A percentile compares a stretch with the other conserved stretches of the same genome.
phyloP scores from a whole-genome alignment of 1,284 basidiomycete genomes.

The Neonothopanus nambi region DNA sequence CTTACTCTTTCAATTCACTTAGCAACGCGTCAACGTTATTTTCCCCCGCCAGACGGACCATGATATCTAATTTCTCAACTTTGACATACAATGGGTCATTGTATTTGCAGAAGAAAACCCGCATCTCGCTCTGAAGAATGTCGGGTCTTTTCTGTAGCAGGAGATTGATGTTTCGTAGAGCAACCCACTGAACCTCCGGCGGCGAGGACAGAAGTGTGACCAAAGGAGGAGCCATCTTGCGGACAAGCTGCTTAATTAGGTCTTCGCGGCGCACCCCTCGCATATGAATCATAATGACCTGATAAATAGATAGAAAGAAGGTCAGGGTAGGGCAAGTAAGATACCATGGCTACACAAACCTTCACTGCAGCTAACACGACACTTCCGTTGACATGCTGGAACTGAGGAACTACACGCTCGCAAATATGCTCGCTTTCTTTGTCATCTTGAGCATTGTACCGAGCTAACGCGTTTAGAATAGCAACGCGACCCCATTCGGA shows the following conservation, averaged over 20 bases:
- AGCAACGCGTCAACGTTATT: constrained; percentile 93
- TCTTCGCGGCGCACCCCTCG: constrained; percentile 83
- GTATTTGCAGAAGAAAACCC: constrained; percentile 99
- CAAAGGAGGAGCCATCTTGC: constrained; percentile 98
- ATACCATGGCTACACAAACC: constrained; percentile 41
- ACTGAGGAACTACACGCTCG: constrained; percentile 96
- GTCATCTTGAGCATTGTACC: constrained; percentile 83
- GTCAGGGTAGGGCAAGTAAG: neutral
- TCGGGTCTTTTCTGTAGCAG: constrained; percentile 92
- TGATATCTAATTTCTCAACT: constrained; percentile 97
- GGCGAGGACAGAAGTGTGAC: constrained; percentile 78
- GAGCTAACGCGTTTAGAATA: constrained; percentile 83
- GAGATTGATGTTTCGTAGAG: constrained; percentile 94
- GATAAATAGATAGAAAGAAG: constrained; percentile 36
- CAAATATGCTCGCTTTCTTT: constrained; percentile 99
- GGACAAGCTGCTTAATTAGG: constrained; percentile 82
- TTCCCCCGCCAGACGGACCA: constrained; percentile 92
- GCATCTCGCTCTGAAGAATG: constrained; percentile 92
- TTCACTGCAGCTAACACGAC: constrained; percentile 96
- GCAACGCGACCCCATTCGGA: constrained; percentile 99
- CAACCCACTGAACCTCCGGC: constrained; percentile 95
- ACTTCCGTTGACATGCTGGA: constrained; percentile 95
- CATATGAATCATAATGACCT: constrained; percentile 98
- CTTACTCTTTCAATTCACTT: constrained; percentile 93
- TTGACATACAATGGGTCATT: constrained; percentile 99